Percentiles rank a stretch among this genome's conserved stretches.
Evolutionary conservation across 202 grass and related monocot genomes (phyloP).

Genomic region (Carex arenaria): DNA sequence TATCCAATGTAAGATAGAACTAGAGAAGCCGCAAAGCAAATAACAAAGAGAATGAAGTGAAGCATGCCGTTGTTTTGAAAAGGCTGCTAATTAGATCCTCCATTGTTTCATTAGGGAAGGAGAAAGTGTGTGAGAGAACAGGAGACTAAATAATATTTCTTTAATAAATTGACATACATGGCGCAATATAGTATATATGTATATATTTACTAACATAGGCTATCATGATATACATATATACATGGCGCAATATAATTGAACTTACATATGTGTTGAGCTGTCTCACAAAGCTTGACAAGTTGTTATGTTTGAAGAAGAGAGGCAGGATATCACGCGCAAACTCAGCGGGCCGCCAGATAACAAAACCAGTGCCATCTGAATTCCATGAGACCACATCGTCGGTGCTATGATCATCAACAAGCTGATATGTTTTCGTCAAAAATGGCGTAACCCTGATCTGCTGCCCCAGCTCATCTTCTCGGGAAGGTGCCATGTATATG

Average conservation of each 20-base stretch:
- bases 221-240: too few relatives aligned
- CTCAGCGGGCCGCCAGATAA: slow-evolving; percentile 63
- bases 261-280: slow-evolving; percentile 91
- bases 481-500: neutral
- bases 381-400: slow-evolving; percentile 73
- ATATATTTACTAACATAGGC: too few relatives aligned
- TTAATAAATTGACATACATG: too few relatives aligned
- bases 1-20: too few relatives aligned
- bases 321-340: slow-evolving; percentile 71
- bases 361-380: slow-evolving; percentile 42
- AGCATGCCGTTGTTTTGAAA: too few relatives aligned
- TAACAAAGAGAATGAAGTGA: too few relatives aligned
- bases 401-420: slow-evolving; percentile 54
- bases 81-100: too few relatives aligned
- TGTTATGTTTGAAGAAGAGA: slow-evolving; percentile 81
- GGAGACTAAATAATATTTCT: too few relatives aligned
- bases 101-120: too few relatives aligned
- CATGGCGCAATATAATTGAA: neutral
- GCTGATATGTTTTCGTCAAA: slow-evolving; percentile 68
- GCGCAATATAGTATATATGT: too few relatives aligned
- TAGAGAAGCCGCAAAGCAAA: too few relatives aligned
- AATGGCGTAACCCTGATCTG: slow-evolving; percentile 39
- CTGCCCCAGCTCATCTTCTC: slow-evolving; percentile 18
- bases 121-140: too few relatives aligned
- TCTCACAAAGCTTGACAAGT: slow-evolving; percentile 81